Evolutionary conservation across 306 rosid genomes (phyloP), one percentile per base, ranked within the genome.

Genomic region (Fragaria nilgerrensis): DNA sequence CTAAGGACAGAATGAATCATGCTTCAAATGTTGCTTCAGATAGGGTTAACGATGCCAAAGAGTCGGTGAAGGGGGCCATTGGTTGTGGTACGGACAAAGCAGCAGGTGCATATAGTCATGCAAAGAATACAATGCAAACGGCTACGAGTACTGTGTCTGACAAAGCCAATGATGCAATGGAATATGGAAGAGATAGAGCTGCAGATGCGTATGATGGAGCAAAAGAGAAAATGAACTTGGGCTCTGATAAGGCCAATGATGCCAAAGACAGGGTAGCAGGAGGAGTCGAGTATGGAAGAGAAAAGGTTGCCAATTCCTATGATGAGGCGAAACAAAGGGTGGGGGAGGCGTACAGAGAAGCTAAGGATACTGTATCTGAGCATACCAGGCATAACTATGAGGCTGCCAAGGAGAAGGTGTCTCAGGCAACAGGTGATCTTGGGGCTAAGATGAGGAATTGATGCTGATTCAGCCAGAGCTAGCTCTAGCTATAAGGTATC

Each of bases 341-440:
- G 52, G 83, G 47, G 15, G 85, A 81, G 39, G 48, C 81, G 1
- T 84, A 76, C 74, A 2, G 0, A 19, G 59, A 74, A 14, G 85
- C 86, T 11, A 82, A 72, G 84, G 77, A 85, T 19, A 58, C 78
- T 9, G 36, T 36, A 86, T 75, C 78, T 9, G 36, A 80, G 56
- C 81, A 77, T 69, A 85, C 85, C 17, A 85, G 80, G 77, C 44
- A 59, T 72, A 79, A 9, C 37, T 86, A 87, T 23, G 93, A 86
- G 82, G 82, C 80, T 79, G 89, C 90, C 12, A 93, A 87, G 82
- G 97, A 90, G 80, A 86, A 73, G 62, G 90, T 80, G 69, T 91
- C 93, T 0, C 78, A 87, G 49, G 85, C 88, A n/a, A 56, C 90
- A 0, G 91, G 81, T 0, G 82, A 91, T 77, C 37, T 88, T 69